Evolutionary conservation across 2,329 filamentous ascomycete species (phyloP), one percentile per base, ranked within the genome.

Genomic region (Epichloe coenophiala): DNA sequence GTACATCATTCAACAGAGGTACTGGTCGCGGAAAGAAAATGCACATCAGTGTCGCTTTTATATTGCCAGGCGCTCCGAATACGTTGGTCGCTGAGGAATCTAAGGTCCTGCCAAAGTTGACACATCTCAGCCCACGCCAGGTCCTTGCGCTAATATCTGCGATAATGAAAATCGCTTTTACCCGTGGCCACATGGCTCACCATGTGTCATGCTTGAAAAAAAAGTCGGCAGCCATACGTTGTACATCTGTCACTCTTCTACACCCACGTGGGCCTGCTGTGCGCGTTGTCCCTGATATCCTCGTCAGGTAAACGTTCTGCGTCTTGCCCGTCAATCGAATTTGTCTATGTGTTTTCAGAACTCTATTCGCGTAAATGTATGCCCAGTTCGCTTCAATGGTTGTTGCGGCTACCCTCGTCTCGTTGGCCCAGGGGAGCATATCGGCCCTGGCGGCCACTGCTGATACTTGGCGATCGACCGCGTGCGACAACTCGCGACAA

Each of bases 401-500:
- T 56, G 49, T 57, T 56, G 45, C 61, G 62, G 43, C 55, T 57
- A 35, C 54, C 58, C n/a, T 71, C 65, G 48, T 71, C 68, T 48
- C 65, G 63, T 52, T 72, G 70, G 19, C 66, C 68, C 42, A 72
- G 55, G 4, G 69, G 69, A 40, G 68, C 61, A 58, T 71, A 71
- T 38, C 65, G 65, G n/a, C 67, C 68, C 55, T 70, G 68, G 37
- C 64, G 50, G 11, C 65, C 61, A 45, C 68, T 70, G 49, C 63
- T 63, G 17, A 59, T 55, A 55, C 67, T 69, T 44, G 65, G 63
- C 4, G 66, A 65, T 31, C 69, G 63, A 50, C 67, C 68, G 35
- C 68, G 63, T 17, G 65, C 61, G 6, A 69, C 67, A 12, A 71
- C 64, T 48, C 69, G 61, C 3, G 68, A 69, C 6, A 72, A 55